Base-by-base conservation (phyloP, 306 rosid genomes). In the Crotalaria pallida region DNA sequence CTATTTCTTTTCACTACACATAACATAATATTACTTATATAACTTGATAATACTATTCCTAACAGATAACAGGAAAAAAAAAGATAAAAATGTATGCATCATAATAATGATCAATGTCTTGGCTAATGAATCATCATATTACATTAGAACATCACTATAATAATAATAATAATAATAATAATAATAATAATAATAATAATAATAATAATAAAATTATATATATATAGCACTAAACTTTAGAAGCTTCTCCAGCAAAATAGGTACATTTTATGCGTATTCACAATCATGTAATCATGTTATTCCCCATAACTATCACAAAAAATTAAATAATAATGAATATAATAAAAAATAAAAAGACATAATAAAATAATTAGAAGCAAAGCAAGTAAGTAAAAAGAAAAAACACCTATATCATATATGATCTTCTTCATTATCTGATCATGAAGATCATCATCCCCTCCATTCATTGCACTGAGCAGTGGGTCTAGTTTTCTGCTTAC, bases 401-500 rank as follows among this genome's bases (percentile, higher is more conserved):
- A n/a, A n/a, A n/a, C n/a, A n/a, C n/a, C n/a, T n/a, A n/a, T n/a
- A n/a, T n/a, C n/a, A n/a, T n/a, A n/a, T n/a, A n/a, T n/a, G n/a
- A n/a, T n/a, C n/a, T n/a, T n/a, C n/a, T n/a, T n/a, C n/a, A n/a
- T n/a, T n/a, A n/a, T n/a, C n/a, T n/a, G n/a, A n/a, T n/a, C n/a
- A n/a, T n/a, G n/a, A n/a, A n/a, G n/a, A n/a, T n/a, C 38, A 44
- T 76, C 83, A 91, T 11, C 86, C 88, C 57, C 79, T 84, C 86
- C 86, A 89, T 75, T 89, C 79, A 67, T 71, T 89, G 62, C 99
- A 95, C 75, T 95, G 99, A 10, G 80, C n/a, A 2, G 80, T 79
- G 0, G 99, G 99, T 61, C 99, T 75, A 0, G 94, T 69, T 71
- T 76, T 95, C 90, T 87, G 84, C 0, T 52, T 91, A 4, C 99